These are phyloP conservation scores for Candida anutae DNA, from an alignment of 1,139 yeast genomes.

Conservation along the genomic window DNA sequence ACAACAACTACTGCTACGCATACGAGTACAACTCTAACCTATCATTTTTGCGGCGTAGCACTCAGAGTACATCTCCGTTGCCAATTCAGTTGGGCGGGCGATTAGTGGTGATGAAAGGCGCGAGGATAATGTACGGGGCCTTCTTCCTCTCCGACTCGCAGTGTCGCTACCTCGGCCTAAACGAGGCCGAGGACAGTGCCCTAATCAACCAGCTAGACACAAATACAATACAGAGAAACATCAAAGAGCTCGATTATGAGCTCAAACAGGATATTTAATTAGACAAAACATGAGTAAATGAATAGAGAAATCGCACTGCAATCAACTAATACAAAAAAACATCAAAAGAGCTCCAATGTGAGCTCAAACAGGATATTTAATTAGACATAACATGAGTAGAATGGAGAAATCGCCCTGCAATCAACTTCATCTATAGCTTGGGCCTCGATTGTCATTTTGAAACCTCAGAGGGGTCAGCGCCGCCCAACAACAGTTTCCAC, in stretches of 20 bases:
- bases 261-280: no score
- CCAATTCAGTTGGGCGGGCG: conserved; percentile 34
- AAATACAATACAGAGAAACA: conserved; percentile 28
- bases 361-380: conserved; percentile 1
- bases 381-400: no score
- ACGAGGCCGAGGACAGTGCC: conserved; percentile 12
- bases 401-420: no score
- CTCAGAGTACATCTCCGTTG: conserved; percentile 19
- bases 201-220: conserved; percentile 22
- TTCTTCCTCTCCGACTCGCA: conserved; percentile 21
- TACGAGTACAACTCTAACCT: conserved; percentile 31
- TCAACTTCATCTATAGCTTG: no score
- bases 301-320: no score
- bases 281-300: no score
- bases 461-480: no score
- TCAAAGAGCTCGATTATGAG: conserved; percentile 20
- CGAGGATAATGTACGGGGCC: conserved; percentile 27
- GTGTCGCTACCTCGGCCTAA: conserved; percentile 29
- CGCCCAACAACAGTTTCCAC: conserved; percentile 56
- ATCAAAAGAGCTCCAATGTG: no score
- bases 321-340: no score
- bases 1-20: conserved; percentile 28
- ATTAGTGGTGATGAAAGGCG: conserved; percentile 23
- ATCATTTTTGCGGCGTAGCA: conserved; percentile 20
- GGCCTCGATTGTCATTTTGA: no score